Evolutionary conservation across 352 stramenopile genomes (phyloP), one percentile per base, ranked within the genome.

Genomic region (Nothophytophthora sp.): DNA sequence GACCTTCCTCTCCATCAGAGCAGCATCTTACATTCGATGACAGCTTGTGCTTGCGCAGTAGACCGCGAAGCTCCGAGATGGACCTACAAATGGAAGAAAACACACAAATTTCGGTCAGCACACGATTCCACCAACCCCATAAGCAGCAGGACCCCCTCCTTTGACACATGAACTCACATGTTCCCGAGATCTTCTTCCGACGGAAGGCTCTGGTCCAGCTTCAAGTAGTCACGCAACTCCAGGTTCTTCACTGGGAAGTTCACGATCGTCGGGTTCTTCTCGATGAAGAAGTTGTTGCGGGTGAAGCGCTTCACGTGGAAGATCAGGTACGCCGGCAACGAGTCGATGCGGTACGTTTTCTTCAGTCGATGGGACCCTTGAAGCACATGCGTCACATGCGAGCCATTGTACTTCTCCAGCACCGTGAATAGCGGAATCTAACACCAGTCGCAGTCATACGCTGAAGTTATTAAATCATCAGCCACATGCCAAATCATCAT

Each of bases 191-290:
- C 71, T 24, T 88, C 72, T 34, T 86, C 65, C 0, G 77, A 73
- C 32, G 60, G 68, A 11, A 88, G 44, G 6, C 53, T 58, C 24
- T 70, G 57, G 22, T 87, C 69, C 24, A 88, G 56, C 37, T 81
- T 76, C 28, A 96, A 43, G 57, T 96, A 97, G 40, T 97, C 85
- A 8, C 73, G 83, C 34, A 99, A 71, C 70, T 99, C 97, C 16
- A 99, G 77, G 69, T 99, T 99, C 67, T 99, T 99, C 24, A 99
- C 92, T 5, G 97, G 97, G 56, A 99, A 99, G 27, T 97, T 97
- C 7, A 99, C 97, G 75, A 99, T 99, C 9, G 97, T 99, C 22
- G 96, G 96, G 67, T 99, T 99, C 75, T 99, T 99, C 78, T 99
- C 98, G 1, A 91, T 81, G 49, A 96, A 98, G 59, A 99, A 99